Evolutionary conservation across 352 stramenopile genomes (phyloP).

Genomic region (Globisporangium iwayamae): DNA sequence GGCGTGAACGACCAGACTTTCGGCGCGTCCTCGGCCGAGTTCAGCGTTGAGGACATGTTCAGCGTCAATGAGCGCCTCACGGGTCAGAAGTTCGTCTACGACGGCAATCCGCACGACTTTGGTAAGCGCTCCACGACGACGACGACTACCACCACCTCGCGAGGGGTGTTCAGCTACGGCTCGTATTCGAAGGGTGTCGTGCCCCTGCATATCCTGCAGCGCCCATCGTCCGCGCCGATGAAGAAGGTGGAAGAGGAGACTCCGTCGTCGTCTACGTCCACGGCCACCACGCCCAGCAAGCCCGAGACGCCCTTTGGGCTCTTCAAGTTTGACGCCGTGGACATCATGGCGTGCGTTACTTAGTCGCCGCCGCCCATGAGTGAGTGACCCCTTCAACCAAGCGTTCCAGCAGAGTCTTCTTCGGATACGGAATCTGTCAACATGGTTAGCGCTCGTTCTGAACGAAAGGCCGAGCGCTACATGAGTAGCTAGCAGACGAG

Average conservation of each 20-base stretch:
- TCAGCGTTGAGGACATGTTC: slow-evolving; percentile 96
- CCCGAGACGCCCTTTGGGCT: slow-evolving; percentile 44
- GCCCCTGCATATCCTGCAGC: slow-evolving; percentile 43
- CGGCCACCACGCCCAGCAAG: slow-evolving; percentile 24
- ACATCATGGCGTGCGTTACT: slow-evolving; percentile 88
- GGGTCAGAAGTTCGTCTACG: slow-evolving; percentile 91
- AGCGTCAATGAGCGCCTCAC: slow-evolving; percentile 90
- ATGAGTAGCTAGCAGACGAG: neutral
- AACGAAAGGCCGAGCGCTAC: neutral
- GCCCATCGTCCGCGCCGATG: slow-evolving; percentile 36
- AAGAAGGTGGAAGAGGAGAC: slow-evolving; percentile 53
- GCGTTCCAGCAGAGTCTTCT: neutral
- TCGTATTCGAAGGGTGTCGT: slow-evolving; percentile 32
- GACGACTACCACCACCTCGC: slow-evolving; percentile 9
- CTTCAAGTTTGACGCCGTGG: slow-evolving; percentile 80
- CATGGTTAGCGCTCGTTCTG: neutral
- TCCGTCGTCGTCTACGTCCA: slow-evolving; percentile 11
- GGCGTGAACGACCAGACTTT: slow-evolving; percentile 89
- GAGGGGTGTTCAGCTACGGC: slow-evolving; percentile 53
- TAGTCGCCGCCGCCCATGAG: slow-evolving; percentile 17
- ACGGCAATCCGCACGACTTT: slow-evolving; percentile 95
- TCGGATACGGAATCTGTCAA: neutral
- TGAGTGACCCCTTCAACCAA: neutral
- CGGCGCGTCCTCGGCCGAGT: slow-evolving; percentile 59
- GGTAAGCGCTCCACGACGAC: slow-evolving; percentile 44